Base-by-base conservation (phyloP, 1,284 basidiomycete species). In the Somion occarium region DNA sequence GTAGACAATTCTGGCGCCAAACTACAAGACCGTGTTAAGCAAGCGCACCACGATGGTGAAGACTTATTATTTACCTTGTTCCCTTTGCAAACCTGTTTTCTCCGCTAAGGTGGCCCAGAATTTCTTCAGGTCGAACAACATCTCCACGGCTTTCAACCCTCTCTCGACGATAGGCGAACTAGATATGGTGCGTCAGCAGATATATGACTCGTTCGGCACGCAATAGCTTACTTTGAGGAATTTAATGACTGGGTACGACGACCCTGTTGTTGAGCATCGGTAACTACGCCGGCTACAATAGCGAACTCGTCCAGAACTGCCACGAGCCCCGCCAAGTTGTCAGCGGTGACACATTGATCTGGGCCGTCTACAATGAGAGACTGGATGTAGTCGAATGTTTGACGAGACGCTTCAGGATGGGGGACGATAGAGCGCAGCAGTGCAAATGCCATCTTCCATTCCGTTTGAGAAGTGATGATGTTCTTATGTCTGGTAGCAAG, bases 401-500 rank as follows among this genome's bases (percentile, higher is more conserved):
- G 74, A 43, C 90, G 86, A 24, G 90, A 85, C 1, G 94, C 93
- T 67, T 93, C 91, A n/a, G 91, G 83, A 60, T 97, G 90, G 5
- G 85, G 78, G 43, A 93, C 82, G 1, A 92, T 93, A 0, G 87
- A 88, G 38, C 91, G 82, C 59, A 99, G 80, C n/a, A 98, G 75
- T 1, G 92, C 87, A 60, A 97, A 92, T 15, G 96, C 80, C 30
- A 98, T 73, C 50, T 91, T 91, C 97, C 97, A 99, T 68, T 99
- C 95, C 0, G 96, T 98, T 60, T 90, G 87, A 2, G 93, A 94
- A 53, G 83, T 89, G 56, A 93, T 82, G 25, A 93, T 82, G 3
- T 82, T 74, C 37, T 76, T 71, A 61, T 93, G 82, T 46, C 88
- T 83, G 61, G 88, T 81, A 25, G 97, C 72, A 39, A 99, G 83